A percentile compares a stretch with the other conserved stretches of the same genome.
Evolutionary conservation across 805 yeast genomes (phyloP).

Genomic region (Isabelozyma heimii): DNA sequence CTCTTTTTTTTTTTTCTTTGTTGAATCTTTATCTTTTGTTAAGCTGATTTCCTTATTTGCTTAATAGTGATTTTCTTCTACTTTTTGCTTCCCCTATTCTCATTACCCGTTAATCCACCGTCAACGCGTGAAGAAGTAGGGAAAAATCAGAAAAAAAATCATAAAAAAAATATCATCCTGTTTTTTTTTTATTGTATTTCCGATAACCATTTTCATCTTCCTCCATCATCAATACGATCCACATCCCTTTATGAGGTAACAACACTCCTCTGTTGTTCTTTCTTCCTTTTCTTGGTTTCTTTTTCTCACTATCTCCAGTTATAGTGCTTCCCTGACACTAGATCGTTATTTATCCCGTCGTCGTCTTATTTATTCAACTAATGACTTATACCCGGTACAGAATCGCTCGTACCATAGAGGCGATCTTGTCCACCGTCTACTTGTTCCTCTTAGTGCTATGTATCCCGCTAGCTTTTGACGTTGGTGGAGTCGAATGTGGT

Average conservation of each 20-base stretch:
- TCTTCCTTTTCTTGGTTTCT: background rate
- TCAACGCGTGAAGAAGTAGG: background rate
- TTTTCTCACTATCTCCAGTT: too few relatives aligned
- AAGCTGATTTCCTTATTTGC: background rate
- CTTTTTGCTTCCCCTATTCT: background rate
- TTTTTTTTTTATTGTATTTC: background rate
- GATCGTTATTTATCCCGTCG: background rate
- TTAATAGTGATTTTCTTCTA: too few relatives aligned
- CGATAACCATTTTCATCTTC: background rate
- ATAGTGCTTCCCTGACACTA: background rate
- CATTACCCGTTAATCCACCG: background rate
- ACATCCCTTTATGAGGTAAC: too few relatives aligned
- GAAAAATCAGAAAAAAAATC: background rate
- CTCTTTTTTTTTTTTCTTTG: too few relatives aligned
- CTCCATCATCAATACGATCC: too few relatives aligned
- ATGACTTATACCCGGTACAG: background rate
- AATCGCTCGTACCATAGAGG: background rate
- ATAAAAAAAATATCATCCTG: background rate
- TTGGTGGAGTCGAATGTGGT: conserved; percentile 91
- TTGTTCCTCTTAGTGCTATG: conserved; percentile 70
- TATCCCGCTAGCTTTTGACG: conserved; percentile 89
- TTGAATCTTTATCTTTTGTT: too few relatives aligned
- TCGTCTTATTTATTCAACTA: too few relatives aligned
- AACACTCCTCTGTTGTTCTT: too few relatives aligned
- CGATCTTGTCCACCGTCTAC: conserved; percentile 54